These are phyloP conservation scores for Phoma sp. DNA, from an alignment of 2,329 filamentous ascomycete species.

Conservation along the genomic window DNA sequence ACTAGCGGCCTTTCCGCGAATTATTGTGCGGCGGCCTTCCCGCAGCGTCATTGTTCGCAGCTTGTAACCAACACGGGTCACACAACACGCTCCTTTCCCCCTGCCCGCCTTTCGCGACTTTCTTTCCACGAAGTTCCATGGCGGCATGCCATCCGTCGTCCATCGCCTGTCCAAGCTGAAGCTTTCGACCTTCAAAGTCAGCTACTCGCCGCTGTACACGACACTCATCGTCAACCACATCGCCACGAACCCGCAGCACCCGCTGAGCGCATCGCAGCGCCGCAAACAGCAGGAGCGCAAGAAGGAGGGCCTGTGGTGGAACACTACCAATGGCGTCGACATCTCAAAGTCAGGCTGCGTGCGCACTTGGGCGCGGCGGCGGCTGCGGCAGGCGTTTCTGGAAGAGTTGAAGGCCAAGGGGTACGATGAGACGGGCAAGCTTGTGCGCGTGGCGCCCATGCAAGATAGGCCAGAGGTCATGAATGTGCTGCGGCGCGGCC, in stretches of 20 bases:
- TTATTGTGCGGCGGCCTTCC: background rate
- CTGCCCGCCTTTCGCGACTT: background rate
- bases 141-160: conserved; percentile 25
- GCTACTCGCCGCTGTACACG: conserved; percentile 31
- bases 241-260: conserved; percentile 31
- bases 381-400: conserved; percentile 38
- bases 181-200: conserved; percentile 26
- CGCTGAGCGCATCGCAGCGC: conserved; percentile 29
- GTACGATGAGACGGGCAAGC: conserved; percentile 36
- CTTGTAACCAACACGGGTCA: too few relatives aligned
- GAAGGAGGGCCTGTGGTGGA: conserved; percentile 42
- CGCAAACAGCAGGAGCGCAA: conserved; percentile 27
- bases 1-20: conserved; percentile 1
- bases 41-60: conserved; percentile 6
- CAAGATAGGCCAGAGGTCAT: conserved; percentile 1
- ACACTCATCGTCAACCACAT: conserved; percentile 32
- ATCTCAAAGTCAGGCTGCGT: conserved; percentile 42
- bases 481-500: conserved; percentile 6
- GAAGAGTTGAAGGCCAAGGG: conserved; percentile 37
- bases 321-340: conserved; percentile 29
- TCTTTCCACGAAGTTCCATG: background rate
- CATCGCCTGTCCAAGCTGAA: conserved; percentile 21
- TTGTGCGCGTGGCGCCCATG: conserved; percentile 14
- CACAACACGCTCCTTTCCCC: background rate
- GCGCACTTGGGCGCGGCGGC: conserved; percentile 38